A percentile compares a stretch with the other conserved stretches of the same genome.
Conservation (phyloP, 1,284 basidiomycete genomes). For the Pterulicium gracile region DNA sequence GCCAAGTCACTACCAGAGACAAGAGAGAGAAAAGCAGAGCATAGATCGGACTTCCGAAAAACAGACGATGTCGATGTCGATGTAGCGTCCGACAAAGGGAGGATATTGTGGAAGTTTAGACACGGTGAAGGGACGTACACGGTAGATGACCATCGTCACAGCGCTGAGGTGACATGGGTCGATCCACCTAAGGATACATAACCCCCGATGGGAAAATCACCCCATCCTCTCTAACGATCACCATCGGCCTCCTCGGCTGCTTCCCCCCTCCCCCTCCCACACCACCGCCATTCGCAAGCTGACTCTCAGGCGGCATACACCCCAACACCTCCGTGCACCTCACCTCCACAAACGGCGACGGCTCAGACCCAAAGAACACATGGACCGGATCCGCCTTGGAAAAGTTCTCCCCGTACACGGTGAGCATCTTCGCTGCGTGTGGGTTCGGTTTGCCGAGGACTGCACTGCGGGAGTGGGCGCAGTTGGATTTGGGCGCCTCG, state of each 20-base stretch:
- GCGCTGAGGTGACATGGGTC: no score
- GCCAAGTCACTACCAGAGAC: no score
- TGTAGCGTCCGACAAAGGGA: no score
- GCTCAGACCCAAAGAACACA: constrained; percentile 85
- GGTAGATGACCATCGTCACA: no score
- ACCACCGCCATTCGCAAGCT: constrained; percentile 22
- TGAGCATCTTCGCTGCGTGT: constrained; percentile 66
- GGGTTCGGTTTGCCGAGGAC: constrained; percentile 64
- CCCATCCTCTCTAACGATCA: constrained; percentile 82
- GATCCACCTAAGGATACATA: constrained; percentile 66
- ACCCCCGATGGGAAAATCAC: constrained; percentile 85
- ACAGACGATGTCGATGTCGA: no score
- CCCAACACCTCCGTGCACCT: constrained; percentile 83
- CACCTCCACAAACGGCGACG: constrained; percentile 79
- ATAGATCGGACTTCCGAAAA: no score
- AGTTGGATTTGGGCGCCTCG: constrained; percentile 59
- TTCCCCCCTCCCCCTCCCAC: no score
- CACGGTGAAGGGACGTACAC: no score
- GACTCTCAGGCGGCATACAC: constrained; percentile 61
- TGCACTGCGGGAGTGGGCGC: constrained; percentile 49
- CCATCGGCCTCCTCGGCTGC: constrained; percentile 64
- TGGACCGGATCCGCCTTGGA: constrained; percentile 65
- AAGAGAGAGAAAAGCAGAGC: no score
- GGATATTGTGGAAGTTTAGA: no score
- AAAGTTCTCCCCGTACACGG: constrained; percentile 87